phyloP scores from a whole-genome alignment of 768 basidiomycete genomes.

The Fomitopsis pulvina region DNA sequence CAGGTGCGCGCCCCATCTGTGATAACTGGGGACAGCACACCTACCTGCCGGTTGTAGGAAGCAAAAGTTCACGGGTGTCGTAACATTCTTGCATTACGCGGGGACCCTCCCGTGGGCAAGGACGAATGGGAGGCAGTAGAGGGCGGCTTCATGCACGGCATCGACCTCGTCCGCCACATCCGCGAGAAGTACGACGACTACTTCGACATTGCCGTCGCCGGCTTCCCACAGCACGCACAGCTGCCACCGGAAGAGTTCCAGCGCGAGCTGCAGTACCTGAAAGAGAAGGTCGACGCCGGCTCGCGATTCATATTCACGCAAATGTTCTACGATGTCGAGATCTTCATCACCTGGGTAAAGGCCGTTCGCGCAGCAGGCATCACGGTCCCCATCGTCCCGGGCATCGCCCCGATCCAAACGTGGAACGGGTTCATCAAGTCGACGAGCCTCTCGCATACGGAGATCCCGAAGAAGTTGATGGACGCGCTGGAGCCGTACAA shows the following conservation, averaged over 20 bases:
- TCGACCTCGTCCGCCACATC: conserved; percentile 90
- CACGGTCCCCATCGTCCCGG: conserved; percentile 84
- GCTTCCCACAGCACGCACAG: conserved; percentile 80
- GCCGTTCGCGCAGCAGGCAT: conserved; percentile 79
- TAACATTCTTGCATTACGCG: conserved; percentile 89
- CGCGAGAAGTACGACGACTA: conserved; percentile 79
- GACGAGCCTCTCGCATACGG: conserved; percentile 69
- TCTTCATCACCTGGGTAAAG: conserved; percentile 91
- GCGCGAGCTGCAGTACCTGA: conserved; percentile 78
- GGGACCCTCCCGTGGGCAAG: conserved; percentile 85
- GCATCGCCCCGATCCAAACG: conserved; percentile 93
- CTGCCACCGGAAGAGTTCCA: conserved; percentile 69
- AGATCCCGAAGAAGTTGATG: conserved; percentile 69
- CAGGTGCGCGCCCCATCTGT: conserved; percentile 43
- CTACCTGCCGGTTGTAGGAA: conserved; percentile 43
- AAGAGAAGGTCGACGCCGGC: conserved; percentile 88
- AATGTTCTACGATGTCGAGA: conserved; percentile 92
- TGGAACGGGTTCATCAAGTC: conserved; percentile 92
- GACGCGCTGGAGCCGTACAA: conserved; percentile 81
- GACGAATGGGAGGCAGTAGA: conserved; percentile 91
- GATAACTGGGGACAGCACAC: neutral
- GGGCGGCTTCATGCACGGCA: conserved; percentile 83
- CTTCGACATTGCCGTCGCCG: conserved; percentile 92
- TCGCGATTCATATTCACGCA: conserved; percentile 95
- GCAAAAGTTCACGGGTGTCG: conserved; percentile 86